Percentiles rank a stretch among this genome's conserved stretches.
Conservation (phyloP, 441 rosid species). For the Pelargonium citronellum region DNA sequence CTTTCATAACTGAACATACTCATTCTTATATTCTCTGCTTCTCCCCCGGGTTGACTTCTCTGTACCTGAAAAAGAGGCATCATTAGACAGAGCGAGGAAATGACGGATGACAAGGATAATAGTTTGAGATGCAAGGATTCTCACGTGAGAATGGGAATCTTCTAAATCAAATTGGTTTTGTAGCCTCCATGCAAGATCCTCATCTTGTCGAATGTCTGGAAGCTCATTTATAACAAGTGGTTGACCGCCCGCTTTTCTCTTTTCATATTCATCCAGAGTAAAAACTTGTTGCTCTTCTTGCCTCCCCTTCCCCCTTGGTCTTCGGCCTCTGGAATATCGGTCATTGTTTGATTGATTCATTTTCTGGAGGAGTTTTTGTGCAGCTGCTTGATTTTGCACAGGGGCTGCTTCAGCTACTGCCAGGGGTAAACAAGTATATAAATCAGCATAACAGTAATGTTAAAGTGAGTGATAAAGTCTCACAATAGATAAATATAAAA, state of each 20-base stretch:
- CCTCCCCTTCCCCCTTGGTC: conserved; percentile 44
- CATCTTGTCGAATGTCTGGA: conserved; percentile 51
- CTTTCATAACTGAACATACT: conserved; percentile 68
- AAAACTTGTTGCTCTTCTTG: conserved; percentile 47
- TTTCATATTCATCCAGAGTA: conserved; percentile 75
- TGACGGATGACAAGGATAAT: background rate
- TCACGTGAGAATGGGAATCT: conserved; percentile 46
- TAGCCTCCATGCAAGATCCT: conserved; percentile 78
- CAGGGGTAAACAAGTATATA: conserved; percentile 15
- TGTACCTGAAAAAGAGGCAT: conserved; percentile 36
- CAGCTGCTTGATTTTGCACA: conserved; percentile 84
- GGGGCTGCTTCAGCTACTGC: conserved; percentile 65
- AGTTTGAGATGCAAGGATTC: conserved; percentile 22
- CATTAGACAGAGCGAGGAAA: conserved; percentile 14
- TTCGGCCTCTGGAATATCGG: conserved; percentile 40
- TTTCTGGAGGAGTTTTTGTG: conserved; percentile 77
- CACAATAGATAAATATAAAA: background rate
- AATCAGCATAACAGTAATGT: background rate
- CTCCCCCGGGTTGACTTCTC: conserved; percentile 29
- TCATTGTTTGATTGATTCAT: conserved; percentile 48
- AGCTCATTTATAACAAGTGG: conserved; percentile 25
- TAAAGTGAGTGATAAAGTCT: background rate
- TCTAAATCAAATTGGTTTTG: conserved; percentile 73
- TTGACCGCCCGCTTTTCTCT: conserved; percentile 34
- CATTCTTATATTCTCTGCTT: conserved; percentile 58